A percentile compares a stretch with the other conserved stretches of the same genome.
Conservation (phyloP, 1,139 yeast genomes). For the Geotrichum reessii region DNA sequence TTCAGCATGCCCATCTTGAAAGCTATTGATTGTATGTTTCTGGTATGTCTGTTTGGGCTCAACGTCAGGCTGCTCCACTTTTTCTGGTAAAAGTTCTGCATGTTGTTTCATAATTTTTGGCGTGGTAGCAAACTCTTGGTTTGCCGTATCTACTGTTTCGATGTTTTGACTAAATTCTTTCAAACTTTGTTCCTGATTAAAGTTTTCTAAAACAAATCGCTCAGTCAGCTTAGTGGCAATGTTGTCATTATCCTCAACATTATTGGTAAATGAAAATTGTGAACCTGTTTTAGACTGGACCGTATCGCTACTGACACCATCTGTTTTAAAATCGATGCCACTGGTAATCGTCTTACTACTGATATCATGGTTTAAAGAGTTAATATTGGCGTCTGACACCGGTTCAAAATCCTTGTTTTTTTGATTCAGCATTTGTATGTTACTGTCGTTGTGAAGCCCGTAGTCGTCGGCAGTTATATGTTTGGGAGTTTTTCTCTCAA, state of each 20-base stretch:
- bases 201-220: background rate
- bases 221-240: background rate
- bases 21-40: background rate
- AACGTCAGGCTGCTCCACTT: background rate
- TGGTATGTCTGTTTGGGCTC: background rate
- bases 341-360: too few relatives aligned
- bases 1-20: background rate
- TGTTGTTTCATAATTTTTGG: background rate
- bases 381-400: background rate
- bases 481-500: background rate
- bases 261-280: background rate
- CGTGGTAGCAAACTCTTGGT: background rate
- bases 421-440: conserved; percentile 6
- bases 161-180: too few relatives aligned
- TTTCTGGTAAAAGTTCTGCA: background rate
- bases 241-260: too few relatives aligned
- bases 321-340: background rate
- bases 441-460: background rate
- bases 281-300: background rate
- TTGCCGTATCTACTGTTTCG: background rate
- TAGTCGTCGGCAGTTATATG: conserved; percentile 4
- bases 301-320: background rate
- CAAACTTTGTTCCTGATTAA: background rate
- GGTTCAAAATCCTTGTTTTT: conserved; percentile 5
- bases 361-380: too few relatives aligned